Conservation (phyloP, 768 basidiomycete species). For the Suillus discolor region DNA sequence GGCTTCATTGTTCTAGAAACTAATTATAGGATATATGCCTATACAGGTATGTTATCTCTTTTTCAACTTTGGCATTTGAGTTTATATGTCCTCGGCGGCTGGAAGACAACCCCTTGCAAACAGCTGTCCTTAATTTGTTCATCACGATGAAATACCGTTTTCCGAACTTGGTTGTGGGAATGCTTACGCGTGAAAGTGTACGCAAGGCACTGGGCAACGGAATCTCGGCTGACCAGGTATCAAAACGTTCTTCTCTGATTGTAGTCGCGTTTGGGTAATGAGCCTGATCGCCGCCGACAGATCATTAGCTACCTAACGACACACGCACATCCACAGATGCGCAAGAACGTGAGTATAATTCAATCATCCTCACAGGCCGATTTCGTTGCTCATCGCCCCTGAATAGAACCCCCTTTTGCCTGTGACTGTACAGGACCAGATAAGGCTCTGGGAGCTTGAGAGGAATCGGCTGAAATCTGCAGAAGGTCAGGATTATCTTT, state of each 20-base stretch:
- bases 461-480: conserved; percentile 86
- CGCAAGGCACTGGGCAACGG: conserved; percentile 93
- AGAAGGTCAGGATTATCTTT: conserved; percentile 61
- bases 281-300: conserved; percentile 42
- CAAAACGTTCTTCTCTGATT: conserved; percentile 24
- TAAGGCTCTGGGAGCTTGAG: conserved; percentile 96
- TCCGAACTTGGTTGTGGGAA: conserved; percentile 95
- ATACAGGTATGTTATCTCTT: conserved; percentile 67
- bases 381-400: conserved; percentile 16
- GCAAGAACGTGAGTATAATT: conserved; percentile 70
- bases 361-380: background rate
- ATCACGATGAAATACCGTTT: conserved; percentile 92
- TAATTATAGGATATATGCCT: conserved; percentile 97
- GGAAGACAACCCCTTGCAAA: conserved; percentile 92
- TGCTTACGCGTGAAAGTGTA: conserved; percentile 93
- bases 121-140: conserved; percentile 93
- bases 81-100: conserved; percentile 22
- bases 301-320: conserved; percentile 94
- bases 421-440: conserved; percentile 97
- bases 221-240: conserved; percentile 93
- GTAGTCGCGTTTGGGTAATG: conserved; percentile 18
- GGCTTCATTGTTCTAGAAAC: conserved; percentile 98
- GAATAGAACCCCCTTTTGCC: conserved; percentile 87
- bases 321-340: conserved; percentile 98
- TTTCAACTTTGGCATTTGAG: conserved; percentile 12